phyloP scores from a whole-genome alignment of 352 stramenopile species.

The Globisporangium cylindrosporum region DNA sequence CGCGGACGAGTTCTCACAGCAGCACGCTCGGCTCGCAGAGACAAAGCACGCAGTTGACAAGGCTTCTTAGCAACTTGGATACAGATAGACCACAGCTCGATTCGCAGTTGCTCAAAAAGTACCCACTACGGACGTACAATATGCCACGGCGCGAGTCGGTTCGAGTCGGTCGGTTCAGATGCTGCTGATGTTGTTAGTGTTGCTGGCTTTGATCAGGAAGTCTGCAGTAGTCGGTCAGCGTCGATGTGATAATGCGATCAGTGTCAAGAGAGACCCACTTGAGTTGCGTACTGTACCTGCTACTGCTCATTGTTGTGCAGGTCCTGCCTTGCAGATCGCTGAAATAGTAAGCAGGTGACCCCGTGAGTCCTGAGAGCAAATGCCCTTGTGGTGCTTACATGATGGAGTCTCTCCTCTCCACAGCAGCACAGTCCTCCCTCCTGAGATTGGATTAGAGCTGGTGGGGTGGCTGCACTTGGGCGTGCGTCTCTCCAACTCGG shows the following conservation, averaged over 20 bases:
- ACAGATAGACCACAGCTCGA: neutral
- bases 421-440: neutral
- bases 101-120: neutral
- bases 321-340: too few relatives aligned
- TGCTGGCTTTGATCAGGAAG: too few relatives aligned
- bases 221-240: too few relatives aligned
- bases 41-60: neutral
- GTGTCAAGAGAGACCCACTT: too few relatives aligned
- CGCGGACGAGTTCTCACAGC: constrained; percentile 47
- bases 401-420: neutral
- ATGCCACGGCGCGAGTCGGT: neutral
- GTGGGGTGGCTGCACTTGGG: neutral
- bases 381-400: neutral
- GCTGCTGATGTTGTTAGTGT: too few relatives aligned
- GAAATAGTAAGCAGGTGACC: too few relatives aligned
- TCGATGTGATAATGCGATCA: too few relatives aligned
- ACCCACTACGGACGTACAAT: neutral
- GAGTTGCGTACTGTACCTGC: too few relatives aligned
- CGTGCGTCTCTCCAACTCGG: neutral
- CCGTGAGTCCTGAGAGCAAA: neutral
- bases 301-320: too few relatives aligned
- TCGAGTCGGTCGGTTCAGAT: too few relatives aligned
- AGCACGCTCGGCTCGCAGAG: constrained; percentile 24
- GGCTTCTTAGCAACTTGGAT: neutral
- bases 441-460: neutral